Percentiles rank a stretch among this genome's conserved stretches.
phyloP scores from a whole-genome alignment of 345 rosid genomes.

The Eucalyptus tenuipes region DNA sequence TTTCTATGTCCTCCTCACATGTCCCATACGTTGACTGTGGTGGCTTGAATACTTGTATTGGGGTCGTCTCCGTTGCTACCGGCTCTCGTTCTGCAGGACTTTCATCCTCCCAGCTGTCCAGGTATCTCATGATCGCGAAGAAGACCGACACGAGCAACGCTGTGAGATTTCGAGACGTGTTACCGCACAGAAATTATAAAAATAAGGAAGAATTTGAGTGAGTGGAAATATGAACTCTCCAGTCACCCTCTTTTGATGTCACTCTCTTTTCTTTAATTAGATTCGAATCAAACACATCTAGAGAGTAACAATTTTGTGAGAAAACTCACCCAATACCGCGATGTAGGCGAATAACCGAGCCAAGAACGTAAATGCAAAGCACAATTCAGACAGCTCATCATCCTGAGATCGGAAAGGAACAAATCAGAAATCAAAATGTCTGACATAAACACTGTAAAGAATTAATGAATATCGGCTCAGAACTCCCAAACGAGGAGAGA shows the following conservation, averaged over 20 bases:
- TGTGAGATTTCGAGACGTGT: background rate
- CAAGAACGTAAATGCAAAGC: conserved; percentile 10
- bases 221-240: background rate
- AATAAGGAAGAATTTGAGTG: background rate
- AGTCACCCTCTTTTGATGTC: background rate
- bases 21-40: conserved; percentile 9
- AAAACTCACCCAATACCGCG: conserved; percentile 17
- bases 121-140: conserved; percentile 12
- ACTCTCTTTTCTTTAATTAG: background rate
- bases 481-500: background rate
- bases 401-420: conserved; percentile 8
- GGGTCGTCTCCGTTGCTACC: conserved; percentile 4
- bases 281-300: background rate
- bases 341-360: conserved; percentile 23
- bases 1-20: conserved; percentile 17
- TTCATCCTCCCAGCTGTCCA: conserved; percentile 4
- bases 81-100: background rate
- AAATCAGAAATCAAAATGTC: background rate
- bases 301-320: background rate
- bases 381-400: conserved; percentile 14
- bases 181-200: background rate
- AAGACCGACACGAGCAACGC: conserved; percentile 11
- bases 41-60: conserved; percentile 1
- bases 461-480: background rate
- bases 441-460: background rate